Conservation (phyloP, 176 grass and related monocot genomes). For the Rhynchospora breviuscula region DNA sequence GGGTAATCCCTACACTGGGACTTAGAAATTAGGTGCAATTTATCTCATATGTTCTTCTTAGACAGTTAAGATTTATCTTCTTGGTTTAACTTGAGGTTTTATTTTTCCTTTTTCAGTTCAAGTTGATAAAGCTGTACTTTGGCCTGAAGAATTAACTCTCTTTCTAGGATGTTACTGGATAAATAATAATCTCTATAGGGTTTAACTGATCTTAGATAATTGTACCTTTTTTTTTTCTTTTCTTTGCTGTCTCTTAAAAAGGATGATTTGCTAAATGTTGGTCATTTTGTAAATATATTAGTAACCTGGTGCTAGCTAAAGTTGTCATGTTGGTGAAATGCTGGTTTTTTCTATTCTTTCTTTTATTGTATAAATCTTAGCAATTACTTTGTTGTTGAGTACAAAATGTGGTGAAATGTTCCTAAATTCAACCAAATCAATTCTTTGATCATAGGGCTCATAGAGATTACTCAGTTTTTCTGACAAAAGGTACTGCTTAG, state of each 20-base stretch:
- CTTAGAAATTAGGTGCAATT: background rate
- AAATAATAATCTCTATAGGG: background rate
- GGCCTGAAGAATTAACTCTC: background rate
- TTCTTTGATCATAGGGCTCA: too few relatives aligned
- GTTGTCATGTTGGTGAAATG: background rate
- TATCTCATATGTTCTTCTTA: background rate
- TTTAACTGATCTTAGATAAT: background rate
- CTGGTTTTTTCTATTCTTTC: background rate
- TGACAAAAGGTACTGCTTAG: background rate
- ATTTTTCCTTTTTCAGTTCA: background rate
- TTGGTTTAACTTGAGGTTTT: background rate
- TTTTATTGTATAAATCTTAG: background rate
- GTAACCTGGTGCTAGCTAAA: background rate
- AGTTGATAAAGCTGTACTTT: background rate
- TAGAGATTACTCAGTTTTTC: background rate
- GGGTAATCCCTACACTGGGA: too few relatives aligned
- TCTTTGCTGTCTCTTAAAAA: background rate
- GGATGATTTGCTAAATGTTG: background rate
- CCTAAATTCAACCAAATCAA: too few relatives aligned
- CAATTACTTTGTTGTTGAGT: background rate
- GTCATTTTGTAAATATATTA: background rate
- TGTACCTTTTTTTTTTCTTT: background rate
- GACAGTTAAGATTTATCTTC: background rate
- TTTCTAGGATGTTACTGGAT: background rate
- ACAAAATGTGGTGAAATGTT: too few relatives aligned